A percentile compares a stretch with the other conserved stretches of the same genome.
Evolutionary conservation across 2,329 filamentous ascomycete genomes (phyloP).

Genomic region (Nemania sp.): DNA sequence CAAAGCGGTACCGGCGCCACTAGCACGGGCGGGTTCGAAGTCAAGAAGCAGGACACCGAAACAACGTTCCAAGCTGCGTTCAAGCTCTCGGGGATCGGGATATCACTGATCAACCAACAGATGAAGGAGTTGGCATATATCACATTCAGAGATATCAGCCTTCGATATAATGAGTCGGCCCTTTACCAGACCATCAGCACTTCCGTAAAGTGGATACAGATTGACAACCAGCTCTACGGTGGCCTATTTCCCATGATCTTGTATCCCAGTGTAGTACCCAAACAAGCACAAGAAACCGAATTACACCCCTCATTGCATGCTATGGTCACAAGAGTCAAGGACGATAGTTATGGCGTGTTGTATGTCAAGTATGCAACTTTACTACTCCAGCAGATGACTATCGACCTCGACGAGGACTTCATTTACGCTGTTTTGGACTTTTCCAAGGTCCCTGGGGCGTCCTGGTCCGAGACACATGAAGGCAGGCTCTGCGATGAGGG

Average conservation of each 20-base stretch:
- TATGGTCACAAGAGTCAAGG: slow-evolving; percentile 94
- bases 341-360: slow-evolving; percentile 96
- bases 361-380: slow-evolving; percentile 99
- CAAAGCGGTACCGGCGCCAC: slow-evolving; percentile 65
- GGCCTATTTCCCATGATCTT: slow-evolving; percentile 97
- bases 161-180: slow-evolving; percentile 93
- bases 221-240: slow-evolving; percentile 98
- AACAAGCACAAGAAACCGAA: slow-evolving; percentile 95
- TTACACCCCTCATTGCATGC: slow-evolving; percentile 94
- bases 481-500: slow-evolving; percentile 90
- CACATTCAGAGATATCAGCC: slow-evolving; percentile 88
- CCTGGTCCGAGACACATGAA: slow-evolving; percentile 82
- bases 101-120: slow-evolving; percentile 93
- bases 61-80: slow-evolving; percentile 91
- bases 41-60: slow-evolving; percentile 89
- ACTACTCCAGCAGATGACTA: slow-evolving; percentile 95
- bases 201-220: slow-evolving; percentile 97
- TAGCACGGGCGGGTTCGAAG: slow-evolving; percentile 82
- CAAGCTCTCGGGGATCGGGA: slow-evolving; percentile 87
- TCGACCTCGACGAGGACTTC: slow-evolving; percentile 98
- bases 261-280: slow-evolving; percentile 97
- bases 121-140: slow-evolving; percentile 93
- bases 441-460: slow-evolving; percentile 89
- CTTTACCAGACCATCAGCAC: slow-evolving; percentile 92
- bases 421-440: slow-evolving; percentile 97